Conservation (phyloP, 306 rosid genomes). For the Sicyos edulis region DNA sequence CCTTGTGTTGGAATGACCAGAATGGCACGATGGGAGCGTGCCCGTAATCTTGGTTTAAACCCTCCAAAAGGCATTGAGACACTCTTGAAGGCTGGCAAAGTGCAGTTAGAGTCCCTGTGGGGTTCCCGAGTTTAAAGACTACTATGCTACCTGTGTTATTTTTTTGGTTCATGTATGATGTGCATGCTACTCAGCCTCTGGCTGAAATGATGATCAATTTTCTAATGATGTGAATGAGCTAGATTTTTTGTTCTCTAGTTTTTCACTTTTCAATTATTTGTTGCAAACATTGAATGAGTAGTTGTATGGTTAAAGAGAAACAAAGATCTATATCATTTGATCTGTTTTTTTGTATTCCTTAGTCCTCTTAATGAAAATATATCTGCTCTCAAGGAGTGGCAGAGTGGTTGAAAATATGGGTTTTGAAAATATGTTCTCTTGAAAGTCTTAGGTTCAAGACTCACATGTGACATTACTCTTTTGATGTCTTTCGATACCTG, state of each 20-base stretch:
- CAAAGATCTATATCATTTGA: not conserved
- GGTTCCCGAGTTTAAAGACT: not conserved
- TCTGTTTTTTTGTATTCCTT: not conserved
- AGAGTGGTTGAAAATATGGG: too few species aligned
- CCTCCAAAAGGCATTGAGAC: conserved; percentile 14
- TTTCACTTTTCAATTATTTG: not conserved
- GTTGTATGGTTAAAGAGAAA: not conserved
- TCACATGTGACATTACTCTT: too few species aligned
- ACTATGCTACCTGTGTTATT: not conserved
- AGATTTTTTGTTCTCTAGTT: not conserved
- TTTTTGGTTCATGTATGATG: conserved; percentile 5
- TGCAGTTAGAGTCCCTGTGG: conserved; percentile 8
- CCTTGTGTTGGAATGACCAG: conserved; percentile 76
- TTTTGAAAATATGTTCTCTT: too few species aligned
- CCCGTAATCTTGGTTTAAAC: conserved; percentile 43
- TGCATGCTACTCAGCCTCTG: conserved; percentile 1
- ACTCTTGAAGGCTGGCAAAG: not conserved
- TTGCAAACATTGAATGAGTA: not conserved
- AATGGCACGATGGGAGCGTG: conserved; percentile 72
- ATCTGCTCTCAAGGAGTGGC: too few species aligned
- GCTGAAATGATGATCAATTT: not conserved
- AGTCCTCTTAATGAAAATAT: too few species aligned
- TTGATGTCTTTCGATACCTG: too few species aligned
- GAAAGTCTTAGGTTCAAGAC: too few species aligned
- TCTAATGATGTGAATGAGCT: not conserved